Conservation (phyloP, 345 rosid species). For the Cardiospermum halicacabum region DNA sequence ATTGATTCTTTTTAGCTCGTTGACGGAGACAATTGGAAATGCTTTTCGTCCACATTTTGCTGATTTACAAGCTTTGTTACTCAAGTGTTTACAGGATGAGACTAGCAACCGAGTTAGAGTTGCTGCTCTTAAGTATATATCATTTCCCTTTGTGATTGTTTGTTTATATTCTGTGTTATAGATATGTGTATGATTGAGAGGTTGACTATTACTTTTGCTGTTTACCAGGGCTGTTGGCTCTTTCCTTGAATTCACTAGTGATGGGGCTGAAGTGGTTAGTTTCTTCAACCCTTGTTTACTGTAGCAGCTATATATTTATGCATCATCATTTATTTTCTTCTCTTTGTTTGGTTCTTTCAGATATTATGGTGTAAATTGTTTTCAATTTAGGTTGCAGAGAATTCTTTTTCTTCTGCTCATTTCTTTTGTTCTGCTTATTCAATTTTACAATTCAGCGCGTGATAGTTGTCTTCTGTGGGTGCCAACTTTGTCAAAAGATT, state of each 20-base stretch:
- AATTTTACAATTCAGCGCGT: not conserved
- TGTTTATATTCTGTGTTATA: conserved; percentile 8
- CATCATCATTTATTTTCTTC: not conserved
- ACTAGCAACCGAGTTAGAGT: conserved; percentile 88
- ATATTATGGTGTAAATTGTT: not conserved
- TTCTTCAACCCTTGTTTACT: not conserved
- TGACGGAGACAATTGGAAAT: conserved; percentile 93
- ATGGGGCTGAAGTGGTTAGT: conserved; percentile 86
- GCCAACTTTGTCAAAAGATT: not conserved
- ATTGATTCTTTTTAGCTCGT: conserved; percentile 93
- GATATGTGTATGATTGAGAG: not conserved
- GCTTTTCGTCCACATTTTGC: conserved; percentile 81
- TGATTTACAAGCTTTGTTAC: conserved; percentile 86
- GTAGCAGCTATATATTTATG: not conserved
- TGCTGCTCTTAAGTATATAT: conserved; percentile 90
- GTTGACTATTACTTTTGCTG: conserved; percentile 15
- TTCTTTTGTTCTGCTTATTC: not conserved
- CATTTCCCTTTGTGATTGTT: conserved; percentile 4
- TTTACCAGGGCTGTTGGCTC: conserved; percentile 93
- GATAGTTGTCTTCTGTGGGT: not conserved
- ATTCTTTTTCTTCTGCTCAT: not conserved
- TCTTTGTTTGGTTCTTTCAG: not conserved
- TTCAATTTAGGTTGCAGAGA: not conserved
- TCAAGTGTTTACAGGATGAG: conserved; percentile 91
- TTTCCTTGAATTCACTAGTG: conserved; percentile 81